Conservation (phyloP, 495 filamentous ascomycete genomes). For the Monascus purpureus region DNA sequence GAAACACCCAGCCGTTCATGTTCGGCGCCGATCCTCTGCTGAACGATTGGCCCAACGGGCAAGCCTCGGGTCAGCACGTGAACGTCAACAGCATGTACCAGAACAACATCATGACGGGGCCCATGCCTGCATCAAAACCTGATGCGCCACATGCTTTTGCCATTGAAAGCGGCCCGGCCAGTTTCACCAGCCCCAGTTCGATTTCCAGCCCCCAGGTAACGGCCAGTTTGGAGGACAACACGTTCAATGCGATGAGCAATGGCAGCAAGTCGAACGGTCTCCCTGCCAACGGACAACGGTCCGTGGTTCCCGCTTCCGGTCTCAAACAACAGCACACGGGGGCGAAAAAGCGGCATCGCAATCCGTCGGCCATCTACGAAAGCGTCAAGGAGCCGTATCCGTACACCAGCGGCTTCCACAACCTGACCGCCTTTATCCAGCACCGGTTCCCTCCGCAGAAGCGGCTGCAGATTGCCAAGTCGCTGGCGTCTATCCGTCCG, state of each 20-base stretch:
- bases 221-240: slow-evolving; percentile 23
- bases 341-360: slow-evolving; percentile 41
- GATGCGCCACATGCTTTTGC: slow-evolving; percentile 54
- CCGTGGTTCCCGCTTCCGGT: slow-evolving; percentile 27
- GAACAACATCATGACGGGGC: slow-evolving; percentile 23
- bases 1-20: slow-evolving; percentile 32
- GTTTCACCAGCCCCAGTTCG: slow-evolving; percentile 46
- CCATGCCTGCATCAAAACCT: slow-evolving; percentile 25
- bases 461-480: slow-evolving; percentile 66
- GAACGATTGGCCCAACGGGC: slow-evolving; percentile 30
- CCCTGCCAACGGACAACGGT: slow-evolving; percentile 11
- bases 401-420: slow-evolving; percentile 82
- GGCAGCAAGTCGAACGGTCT: slow-evolving; percentile 18
- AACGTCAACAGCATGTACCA: slow-evolving; percentile 30
- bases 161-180: slow-evolving; percentile 51
- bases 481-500: slow-evolving; percentile 77
- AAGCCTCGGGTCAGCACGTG: slow-evolving; percentile 26
- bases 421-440: slow-evolving; percentile 66
- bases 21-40: slow-evolving; percentile 30
- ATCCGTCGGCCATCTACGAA: slow-evolving; percentile 77
- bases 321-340: slow-evolving; percentile 34
- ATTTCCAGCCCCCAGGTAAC: slow-evolving; percentile 34
- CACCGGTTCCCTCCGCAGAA: slow-evolving; percentile 57
- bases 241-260: slow-evolving; percentile 11
- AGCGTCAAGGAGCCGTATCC: slow-evolving; percentile 80